These are phyloP conservation scores for Penicillium glabrum DNA, from an alignment of 2,329 filamentous ascomycete genomes.

Conservation along the genomic window DNA sequence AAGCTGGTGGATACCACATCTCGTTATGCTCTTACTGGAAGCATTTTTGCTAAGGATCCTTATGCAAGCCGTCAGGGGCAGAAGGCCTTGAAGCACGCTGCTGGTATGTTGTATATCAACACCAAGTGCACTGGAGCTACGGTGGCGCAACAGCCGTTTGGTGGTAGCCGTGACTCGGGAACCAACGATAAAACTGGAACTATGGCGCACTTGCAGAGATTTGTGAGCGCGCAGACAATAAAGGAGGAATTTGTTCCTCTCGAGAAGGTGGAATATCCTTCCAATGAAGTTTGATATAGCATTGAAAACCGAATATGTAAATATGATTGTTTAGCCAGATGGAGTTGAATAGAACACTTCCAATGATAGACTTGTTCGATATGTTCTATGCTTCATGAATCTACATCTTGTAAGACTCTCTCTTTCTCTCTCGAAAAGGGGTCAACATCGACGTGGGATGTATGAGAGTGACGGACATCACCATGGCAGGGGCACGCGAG, in stretches of 20 bases:
- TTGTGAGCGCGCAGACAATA: slow-evolving; percentile 53
- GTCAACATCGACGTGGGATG: not conserved
- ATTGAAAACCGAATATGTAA: not conserved
- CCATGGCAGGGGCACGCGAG: too few species aligned
- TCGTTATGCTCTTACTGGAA: slow-evolving; percentile 20
- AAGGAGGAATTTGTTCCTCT: slow-evolving; percentile 52
- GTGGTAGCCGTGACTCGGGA: slow-evolving; percentile 53
- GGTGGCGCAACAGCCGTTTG: slow-evolving; percentile 59
- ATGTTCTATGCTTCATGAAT: not conserved
- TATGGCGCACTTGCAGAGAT: slow-evolving; percentile 50
- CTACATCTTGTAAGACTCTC: not conserved
- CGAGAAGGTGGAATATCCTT: slow-evolving; percentile 24
- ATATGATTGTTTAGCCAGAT: not conserved
- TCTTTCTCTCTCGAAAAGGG: not conserved
- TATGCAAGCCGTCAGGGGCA: slow-evolving; percentile 52
- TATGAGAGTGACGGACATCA: not conserved
- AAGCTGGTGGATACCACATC: slow-evolving; percentile 19
- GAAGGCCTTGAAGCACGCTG: slow-evolving; percentile 53
- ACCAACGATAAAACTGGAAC: slow-evolving; percentile 61
- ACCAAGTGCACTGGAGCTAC: slow-evolving; percentile 59
- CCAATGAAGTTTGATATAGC: slow-evolving; percentile 18
- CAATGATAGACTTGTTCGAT: not conserved
- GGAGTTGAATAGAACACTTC: not conserved
- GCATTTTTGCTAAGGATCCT: slow-evolving; percentile 40
- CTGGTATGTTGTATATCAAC: slow-evolving; percentile 61